A percentile compares a stretch with the other conserved stretches of the same genome.
Conservation (phyloP, 306 rosid species). For the Carpinus viminea region DNA sequence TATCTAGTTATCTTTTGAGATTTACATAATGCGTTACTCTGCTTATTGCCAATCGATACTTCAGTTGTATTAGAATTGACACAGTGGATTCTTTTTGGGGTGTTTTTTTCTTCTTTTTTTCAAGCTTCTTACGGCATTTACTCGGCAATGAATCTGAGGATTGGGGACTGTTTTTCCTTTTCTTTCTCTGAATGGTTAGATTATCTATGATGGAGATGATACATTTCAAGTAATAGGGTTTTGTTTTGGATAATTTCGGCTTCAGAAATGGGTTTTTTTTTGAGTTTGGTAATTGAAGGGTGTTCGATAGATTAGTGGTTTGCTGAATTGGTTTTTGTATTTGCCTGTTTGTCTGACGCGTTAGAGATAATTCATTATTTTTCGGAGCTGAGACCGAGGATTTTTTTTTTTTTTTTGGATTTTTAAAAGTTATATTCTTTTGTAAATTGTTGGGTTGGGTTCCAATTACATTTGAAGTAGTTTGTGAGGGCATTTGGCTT, state of each 20-base stretch:
- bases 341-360: neutral
- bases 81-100: neutral
- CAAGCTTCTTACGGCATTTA: neutral
- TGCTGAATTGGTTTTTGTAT: neutral
- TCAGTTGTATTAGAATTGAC: neutral
- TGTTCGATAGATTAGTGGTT: neutral
- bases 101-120: neutral
- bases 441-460: conserved; percentile 1
- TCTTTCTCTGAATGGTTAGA: neutral
- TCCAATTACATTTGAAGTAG: neutral
- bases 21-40: neutral
- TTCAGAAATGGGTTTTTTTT: neutral
- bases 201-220: neutral
- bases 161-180: neutral
- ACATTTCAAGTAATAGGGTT: neutral
- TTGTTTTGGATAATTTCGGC: neutral
- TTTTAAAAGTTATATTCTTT: neutral
- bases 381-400: neutral
- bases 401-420: neutral
- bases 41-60: neutral
- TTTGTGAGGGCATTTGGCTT: neutral
- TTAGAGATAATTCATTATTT: neutral
- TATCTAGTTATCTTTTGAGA: neutral
- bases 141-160: neutral
- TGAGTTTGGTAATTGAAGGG: neutral